phyloP scores from a whole-genome alignment of 2,329 filamentous ascomycete species.

The Sporothrix humicola region DNA sequence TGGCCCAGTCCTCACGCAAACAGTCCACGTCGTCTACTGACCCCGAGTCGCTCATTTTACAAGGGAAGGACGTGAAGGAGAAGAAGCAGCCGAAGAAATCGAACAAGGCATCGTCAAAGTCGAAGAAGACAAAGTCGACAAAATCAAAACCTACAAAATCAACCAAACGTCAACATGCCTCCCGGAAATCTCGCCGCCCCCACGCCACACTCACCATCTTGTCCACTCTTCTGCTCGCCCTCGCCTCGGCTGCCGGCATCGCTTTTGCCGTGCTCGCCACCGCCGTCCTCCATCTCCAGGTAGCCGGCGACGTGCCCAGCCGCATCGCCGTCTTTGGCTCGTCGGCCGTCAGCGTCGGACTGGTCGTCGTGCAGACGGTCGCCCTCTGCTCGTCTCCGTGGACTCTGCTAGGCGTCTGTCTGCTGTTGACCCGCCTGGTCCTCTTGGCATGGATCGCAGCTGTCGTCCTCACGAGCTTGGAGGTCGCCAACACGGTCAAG shows the following conservation, averaged over 20 bases:
- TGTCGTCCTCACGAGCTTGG: slow-evolving; percentile 42
- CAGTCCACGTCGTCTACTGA: slow-evolving; percentile 4
- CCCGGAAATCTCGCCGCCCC: neutral
- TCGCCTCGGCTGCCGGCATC: slow-evolving; percentile 42
- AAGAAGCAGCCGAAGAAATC: neutral
- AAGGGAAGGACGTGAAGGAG: neutral
- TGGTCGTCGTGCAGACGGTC: slow-evolving; percentile 43
- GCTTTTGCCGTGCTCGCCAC: slow-evolving; percentile 42
- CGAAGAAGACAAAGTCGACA: neutral
- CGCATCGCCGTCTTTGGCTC: slow-evolving; percentile 45
- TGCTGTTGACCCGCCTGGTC: slow-evolving; percentile 43
- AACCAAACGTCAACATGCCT: neutral
- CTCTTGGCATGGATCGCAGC: slow-evolving; percentile 44
- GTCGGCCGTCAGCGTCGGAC: slow-evolving; percentile 40
- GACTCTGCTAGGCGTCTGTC: slow-evolving; percentile 43
- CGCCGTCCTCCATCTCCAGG: slow-evolving; percentile 37
- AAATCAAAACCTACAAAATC: neutral
- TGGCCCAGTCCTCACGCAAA: slow-evolving; percentile 10
- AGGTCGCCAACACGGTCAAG: slow-evolving; percentile 39
- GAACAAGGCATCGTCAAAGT: neutral
- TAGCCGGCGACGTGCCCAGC: slow-evolving; percentile 41
- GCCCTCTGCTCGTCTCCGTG: slow-evolving; percentile 42
- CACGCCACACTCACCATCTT: slow-evolving; percentile 41
- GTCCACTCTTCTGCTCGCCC: slow-evolving; percentile 43
- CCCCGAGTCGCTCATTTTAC: slow-evolving; percentile 32